A percentile compares a stretch with the other conserved stretches of the same genome.
phyloP scores from a whole-genome alignment of 805 yeast genomes.

The Kazachstania kunashirensis region DNA sequence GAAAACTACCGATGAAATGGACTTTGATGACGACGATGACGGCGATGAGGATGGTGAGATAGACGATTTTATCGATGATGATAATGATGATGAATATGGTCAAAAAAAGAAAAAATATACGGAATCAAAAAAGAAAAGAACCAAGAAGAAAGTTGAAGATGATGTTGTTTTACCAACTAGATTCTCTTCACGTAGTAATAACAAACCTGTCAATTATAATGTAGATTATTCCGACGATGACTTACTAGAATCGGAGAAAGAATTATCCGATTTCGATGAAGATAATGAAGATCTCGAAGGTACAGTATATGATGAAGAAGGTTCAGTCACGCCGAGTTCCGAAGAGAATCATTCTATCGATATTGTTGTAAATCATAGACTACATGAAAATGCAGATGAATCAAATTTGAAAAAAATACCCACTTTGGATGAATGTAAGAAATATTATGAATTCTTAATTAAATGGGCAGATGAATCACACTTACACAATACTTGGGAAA shows the following conservation, averaged over 20 bases:
- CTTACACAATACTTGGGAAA: conserved; percentile 92
- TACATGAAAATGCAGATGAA: conserved; percentile 19
- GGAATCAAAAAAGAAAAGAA: conserved; percentile 9
- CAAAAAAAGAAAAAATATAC: conserved; percentile 16
- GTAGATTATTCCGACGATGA: conserved; percentile 52
- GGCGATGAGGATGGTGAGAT: conserved; percentile 19
- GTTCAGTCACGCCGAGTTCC: conserved; percentile 27
- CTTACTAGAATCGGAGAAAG: conserved; percentile 30
- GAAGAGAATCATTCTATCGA: conserved; percentile 27
- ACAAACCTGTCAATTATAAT: conserved; percentile 60
- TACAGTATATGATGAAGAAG: conserved; percentile 6
- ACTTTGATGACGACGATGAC: conserved; percentile 22
- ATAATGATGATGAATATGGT: conserved; percentile 26
- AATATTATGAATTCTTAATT: conserved; percentile 50
- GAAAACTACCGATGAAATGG: conserved; percentile 9
- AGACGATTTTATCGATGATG: conserved; percentile 23
- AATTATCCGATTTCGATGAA: conserved; percentile 14
- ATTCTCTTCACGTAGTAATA: conserved; percentile 58
- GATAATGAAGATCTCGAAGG: conserved; percentile 14
- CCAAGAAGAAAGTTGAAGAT: conserved; percentile 6
- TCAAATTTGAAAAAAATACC: conserved; percentile 26
- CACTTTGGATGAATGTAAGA: conserved; percentile 45
- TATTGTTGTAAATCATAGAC: conserved; percentile 23
- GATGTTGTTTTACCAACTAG: conserved; percentile 46
- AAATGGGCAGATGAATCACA: conserved; percentile 89